Base-by-base conservation (phyloP, 1,284 basidiomycete genomes). In the Volvariella volvacea region DNA sequence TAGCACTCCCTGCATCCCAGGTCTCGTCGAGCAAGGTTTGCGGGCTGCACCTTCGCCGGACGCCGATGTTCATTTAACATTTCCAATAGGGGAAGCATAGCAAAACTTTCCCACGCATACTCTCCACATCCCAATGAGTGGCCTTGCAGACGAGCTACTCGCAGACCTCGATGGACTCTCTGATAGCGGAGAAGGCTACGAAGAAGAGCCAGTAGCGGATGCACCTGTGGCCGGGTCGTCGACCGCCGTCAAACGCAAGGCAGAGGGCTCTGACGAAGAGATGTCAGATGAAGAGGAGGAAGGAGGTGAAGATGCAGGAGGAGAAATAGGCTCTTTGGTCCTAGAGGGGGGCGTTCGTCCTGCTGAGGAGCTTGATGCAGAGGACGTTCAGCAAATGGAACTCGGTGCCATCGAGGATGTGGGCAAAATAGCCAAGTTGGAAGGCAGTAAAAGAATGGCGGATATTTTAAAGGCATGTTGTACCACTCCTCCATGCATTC, bases 371-470 rank as follows among this genome's bases (percentile, higher is more conserved):
- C 70, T 98, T 36, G 92, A 96, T 60, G 82, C 76, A 31, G 92
- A 93, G 51, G 92, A 94, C 46, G 94, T 98, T 22, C 85, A 94
- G 58, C 77, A 81, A 54, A 93, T 96, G 83, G 90, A 98, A 56
- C 68, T 99, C 36, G 80, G 80, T 7, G 72, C 67, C 28, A 77
- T 97, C 25, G 84, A 86, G 55, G 90, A 94, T 62, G 89, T 98
- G 14, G 68, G 72, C 45, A 88, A 83, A 53, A 82, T 99, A 41
- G 92, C 94, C 3, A 92, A 88, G 61, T 71, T 99, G n/a, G 81
- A 92, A 44, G 80, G 81, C 15, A 88, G 87, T 60, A 88, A 84
- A 62, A 78, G 82, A 49, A 88, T 98, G 80, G 67, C 73, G 41
- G 92, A 96, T 48, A 86, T 91, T 30, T 67, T 98, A 22, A 80